Evolutionary conservation across 768 basidiomycete species (phyloP), one percentile per base, ranked within the genome.

Genomic region (Russula olivacea): DNA sequence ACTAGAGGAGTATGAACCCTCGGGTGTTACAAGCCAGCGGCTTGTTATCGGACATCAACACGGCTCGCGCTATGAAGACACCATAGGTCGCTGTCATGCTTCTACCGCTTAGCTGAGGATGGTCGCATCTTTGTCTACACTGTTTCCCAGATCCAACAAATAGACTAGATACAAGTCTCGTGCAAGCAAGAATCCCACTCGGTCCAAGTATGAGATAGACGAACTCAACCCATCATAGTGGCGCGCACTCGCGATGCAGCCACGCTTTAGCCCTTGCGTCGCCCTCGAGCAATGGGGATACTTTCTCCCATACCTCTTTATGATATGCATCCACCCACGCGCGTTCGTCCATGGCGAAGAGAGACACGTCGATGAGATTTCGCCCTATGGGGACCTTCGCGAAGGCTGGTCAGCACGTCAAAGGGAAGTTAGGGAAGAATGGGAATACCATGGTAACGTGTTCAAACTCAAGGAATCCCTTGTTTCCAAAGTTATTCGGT

Each of bases 301-400:
- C 78, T 73, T 93, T 94, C 60, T 81, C 80, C 71, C 79, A 77
- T 1, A 87, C 80, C 73, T 93, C 88, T 38, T 76, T 77, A 73
- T 99, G 91, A 70, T 99, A 98, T 2, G 72, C 77, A 69, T 98
- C 84, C 64, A 98, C 64, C 96, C 96, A 98, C 56, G 73, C 75
- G 68, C 78, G 81, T 76, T 98, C 94, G n/a, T 80, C 75, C 19
- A 70, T 77, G 10, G 81, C 80, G 43, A 98, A 71, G 41, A 98
- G 71, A 1, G 71, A 71, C 9, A 74, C 63, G 58, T 94, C 86
- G 48, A 97, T 75, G 48, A 98, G 81, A 63, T 85, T 93, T 66
- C 85, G 90, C 66, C 95, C 95, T 89, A 19, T 98, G 92, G 96
- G 96, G 66, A 85, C 91, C 88, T 79, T 59, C 51, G 65, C 11